Evolutionary conservation across 352 stramenopile species (phyloP).

Genomic region (Pilasporangium apinafurcum): DNA sequence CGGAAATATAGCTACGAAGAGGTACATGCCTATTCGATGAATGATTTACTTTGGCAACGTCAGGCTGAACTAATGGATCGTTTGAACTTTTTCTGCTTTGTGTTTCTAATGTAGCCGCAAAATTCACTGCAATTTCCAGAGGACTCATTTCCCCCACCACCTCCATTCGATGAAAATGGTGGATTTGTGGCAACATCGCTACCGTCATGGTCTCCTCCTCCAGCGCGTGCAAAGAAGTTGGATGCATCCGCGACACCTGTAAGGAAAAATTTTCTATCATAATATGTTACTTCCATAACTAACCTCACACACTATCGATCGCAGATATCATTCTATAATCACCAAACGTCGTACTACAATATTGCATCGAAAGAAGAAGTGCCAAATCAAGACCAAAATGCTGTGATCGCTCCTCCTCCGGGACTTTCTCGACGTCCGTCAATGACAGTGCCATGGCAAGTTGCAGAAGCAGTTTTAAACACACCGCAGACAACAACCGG

Average conservation of each 20-base stretch:
- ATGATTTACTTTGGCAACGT: background rate
- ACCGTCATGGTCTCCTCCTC: conserved; percentile 78
- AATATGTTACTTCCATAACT: too few species aligned
- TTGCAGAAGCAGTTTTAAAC: conserved; percentile 76
- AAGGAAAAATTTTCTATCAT: background rate
- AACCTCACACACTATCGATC: too few species aligned
- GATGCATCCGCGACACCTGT: conserved; percentile 22
- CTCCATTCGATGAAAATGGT: conserved; percentile 54
- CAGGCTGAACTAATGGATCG: background rate
- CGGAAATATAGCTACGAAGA: conserved; percentile 24
- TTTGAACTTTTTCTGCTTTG: background rate
- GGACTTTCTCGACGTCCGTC: conserved; percentile 69
- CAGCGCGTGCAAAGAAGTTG: conserved; percentile 60
- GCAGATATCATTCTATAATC: conserved; percentile 59
- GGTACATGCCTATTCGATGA: conserved; percentile 16
- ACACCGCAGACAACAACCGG: conserved; percentile 64
- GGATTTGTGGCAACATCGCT: conserved; percentile 58
- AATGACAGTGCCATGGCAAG: conserved; percentile 84
- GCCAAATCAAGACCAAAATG: conserved; percentile 48
- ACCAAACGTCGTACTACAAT: conserved; percentile 67
- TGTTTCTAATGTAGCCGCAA: conserved; percentile 1
- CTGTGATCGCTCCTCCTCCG: conserved; percentile 55
- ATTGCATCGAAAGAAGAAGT: conserved; percentile 62
- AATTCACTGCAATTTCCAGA: conserved; percentile 53
- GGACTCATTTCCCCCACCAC: conserved; percentile 69